Base-by-base conservation (phyloP, 1,139 yeast species). In the Hyphopichia burtonii region DNA sequence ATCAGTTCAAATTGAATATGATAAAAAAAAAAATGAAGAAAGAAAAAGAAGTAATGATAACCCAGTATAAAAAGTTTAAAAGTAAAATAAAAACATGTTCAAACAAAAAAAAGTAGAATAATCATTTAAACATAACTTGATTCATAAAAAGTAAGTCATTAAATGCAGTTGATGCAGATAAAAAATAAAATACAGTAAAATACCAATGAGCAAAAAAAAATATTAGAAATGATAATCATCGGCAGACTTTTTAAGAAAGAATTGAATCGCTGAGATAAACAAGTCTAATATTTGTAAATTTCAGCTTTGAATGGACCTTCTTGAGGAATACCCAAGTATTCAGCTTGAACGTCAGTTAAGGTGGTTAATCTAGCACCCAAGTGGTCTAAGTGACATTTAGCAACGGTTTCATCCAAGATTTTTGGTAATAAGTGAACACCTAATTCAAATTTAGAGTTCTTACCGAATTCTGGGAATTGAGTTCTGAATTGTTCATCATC, bases 241-340 rank as follows among this genome's bases (percentile, higher is more conserved):
- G 51, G 50, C 50, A 51, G 53, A 45, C 39, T 38, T 40, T 36
- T 31, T 36, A 28, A 35, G 31, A 14, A 38, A 40, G 38, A 35
- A 30, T 17, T 14, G 18, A 30, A 14, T 30, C 32, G 34, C 28
- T 30, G 18, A 14, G 14, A 8, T 5, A 30, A 30, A 22, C 37
- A 17, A 47, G 55, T 57, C 74, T 89, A 93, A 79, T 93, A 93
- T 82, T 97, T 89, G 96, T 93, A 93, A 78, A 84, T 88, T 62
- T 93, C 99, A 66, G 96, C 85, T 86, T 93, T 93, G 95, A 65
- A 93, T 63, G 99, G 99, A 80, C 99, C 99, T 72, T 84, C 87
- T 63, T 72, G 67, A 65, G 97, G 91, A 59, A 93, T 76, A 66
- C 95, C 94, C 72, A 94, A 86, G 86, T 93, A 93, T 55, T 90